A percentile compares a stretch with the other conserved stretches of the same genome.
Evolutionary conservation across 2,329 filamentous ascomycete species (phyloP).

Genomic region (Trichoderma endophyticum): DNA sequence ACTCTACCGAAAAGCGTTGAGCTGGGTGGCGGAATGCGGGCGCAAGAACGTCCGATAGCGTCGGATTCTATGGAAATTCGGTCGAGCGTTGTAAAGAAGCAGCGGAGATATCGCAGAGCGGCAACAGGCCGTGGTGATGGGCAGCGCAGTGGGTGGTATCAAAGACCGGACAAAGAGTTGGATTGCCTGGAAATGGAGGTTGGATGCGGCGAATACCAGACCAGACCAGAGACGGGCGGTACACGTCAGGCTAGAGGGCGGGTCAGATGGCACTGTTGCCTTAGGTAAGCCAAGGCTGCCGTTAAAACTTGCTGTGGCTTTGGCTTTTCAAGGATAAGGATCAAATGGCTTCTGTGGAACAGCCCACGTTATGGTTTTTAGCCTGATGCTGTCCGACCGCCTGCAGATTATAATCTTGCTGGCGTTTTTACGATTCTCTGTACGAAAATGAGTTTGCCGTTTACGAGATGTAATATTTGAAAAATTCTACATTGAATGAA

Average conservation of each 20-base stretch:
- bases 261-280: conserved; percentile 19
- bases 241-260: conserved; percentile 18
- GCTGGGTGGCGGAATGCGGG: not conserved
- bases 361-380: not conserved
- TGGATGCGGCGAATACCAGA: conserved; percentile 21
- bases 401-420: not conserved
- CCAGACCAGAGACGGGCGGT: conserved; percentile 21
- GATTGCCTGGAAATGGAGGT: conserved; percentile 18
- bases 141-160: not conserved
- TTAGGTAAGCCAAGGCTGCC: conserved; percentile 19
- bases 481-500: not conserved
- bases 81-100: not conserved
- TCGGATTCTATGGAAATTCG: not conserved
- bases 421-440: not conserved
- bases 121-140: conserved; percentile 2
- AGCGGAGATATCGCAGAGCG: not conserved
- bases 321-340: not conserved
- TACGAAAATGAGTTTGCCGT: not conserved
- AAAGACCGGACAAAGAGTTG: conserved; percentile 1
- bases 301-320: not conserved
- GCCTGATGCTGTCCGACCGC: not conserved
- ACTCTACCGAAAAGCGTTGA: conserved; percentile 18
- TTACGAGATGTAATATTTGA: not conserved
- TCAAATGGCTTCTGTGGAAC: not conserved
- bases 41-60: not conserved